A percentile compares a stretch with the other conserved stretches of the same genome.
phyloP scores from a whole-genome alignment of 2,329 filamentous ascomycete species.

The Colletotrichum endophyticum region DNA sequence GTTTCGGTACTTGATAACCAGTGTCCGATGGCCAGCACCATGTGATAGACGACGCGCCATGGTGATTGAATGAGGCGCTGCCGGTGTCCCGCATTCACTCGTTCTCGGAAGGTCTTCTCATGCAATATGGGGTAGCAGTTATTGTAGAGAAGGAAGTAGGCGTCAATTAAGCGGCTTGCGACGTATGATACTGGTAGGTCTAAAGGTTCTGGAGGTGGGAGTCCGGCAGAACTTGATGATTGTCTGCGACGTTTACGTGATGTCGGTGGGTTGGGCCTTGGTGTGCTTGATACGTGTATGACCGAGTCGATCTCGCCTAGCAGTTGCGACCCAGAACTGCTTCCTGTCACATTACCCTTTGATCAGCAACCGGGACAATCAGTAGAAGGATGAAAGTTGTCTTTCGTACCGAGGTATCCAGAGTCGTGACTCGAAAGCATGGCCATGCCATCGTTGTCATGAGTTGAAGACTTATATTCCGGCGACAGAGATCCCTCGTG shows the following conservation, averaged over 20 bases:
- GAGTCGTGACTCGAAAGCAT: conserved; percentile 19
- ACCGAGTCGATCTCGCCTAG: conserved; percentile 25
- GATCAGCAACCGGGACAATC: background rate
- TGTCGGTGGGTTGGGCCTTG: background rate
- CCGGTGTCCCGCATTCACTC: conserved; percentile 22
- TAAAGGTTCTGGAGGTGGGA: background rate
- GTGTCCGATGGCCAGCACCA: conserved; percentile 41
- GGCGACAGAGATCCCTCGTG: conserved; percentile 21
- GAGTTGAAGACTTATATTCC: background rate
- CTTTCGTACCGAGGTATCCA: conserved; percentile 27
- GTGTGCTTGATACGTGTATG: background rate
- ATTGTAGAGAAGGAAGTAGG: conserved; percentile 50
- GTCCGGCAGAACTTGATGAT: background rate
- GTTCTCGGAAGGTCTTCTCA: conserved; percentile 47
- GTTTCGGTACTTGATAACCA: conserved; percentile 32
- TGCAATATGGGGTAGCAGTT: conserved; percentile 51
- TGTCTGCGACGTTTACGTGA: background rate
- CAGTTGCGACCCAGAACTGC: conserved; percentile 30
- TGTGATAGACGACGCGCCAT: conserved; percentile 29
- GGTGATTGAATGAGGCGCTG: background rate
- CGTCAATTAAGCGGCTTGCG: conserved; percentile 34
- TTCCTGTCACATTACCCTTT: conserved; percentile 7
- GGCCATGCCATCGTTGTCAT: background rate
- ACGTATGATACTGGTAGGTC: conserved; percentile 12
- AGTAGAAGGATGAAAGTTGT: background rate